Evolutionary conservation across 768 basidiomycete genomes (phyloP), one percentile per base, ranked within the genome.

Genomic region (Hericium erinaceus): DNA sequence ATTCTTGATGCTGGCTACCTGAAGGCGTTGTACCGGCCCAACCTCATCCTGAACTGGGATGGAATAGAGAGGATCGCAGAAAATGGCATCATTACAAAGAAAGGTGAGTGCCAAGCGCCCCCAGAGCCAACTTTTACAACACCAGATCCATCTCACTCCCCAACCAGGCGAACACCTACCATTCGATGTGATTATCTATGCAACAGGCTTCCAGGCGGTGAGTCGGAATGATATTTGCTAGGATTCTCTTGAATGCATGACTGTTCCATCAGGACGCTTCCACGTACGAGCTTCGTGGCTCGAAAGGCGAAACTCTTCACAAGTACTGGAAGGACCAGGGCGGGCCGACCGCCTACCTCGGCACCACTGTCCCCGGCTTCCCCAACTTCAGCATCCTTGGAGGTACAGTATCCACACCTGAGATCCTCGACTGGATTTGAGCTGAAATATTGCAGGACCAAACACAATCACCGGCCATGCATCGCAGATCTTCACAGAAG

Each of bases 1-100:
- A 66, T 73, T 5, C 60, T 65, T 57, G 70, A 75, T 57, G 58
- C 67, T 1, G 69, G 69, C 4, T 73, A 72, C 63, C 67, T 72
- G 48, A 60, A 61, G 11, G 52, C 61, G 5, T 63, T 74, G 20
- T 55, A 66, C 39, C 61, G 60, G 9, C 64, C 67, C 2, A 74
- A 74, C 64, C 62, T 72, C 24, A 20, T 61, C 24, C 61, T 70
- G 52, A 58, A 48, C 22, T 66, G 59, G 55, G 65, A 69, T 38
- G 59, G 55, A 8, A 64, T 67, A n/a, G 56, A 52, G 9, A 58
- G 57, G 24, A 54, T 67, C 20, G 46, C 51, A 7, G 55, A 61
- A 38, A 57, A 60, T 7, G 67, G 67, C 7, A 58, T 68, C 24
- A 18, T 66, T 46, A 70, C 67, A 12, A 65, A 64, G 44, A 68